Evolutionary conservation across 371 early-diverging fungal species (phyloP), one percentile per base, ranked within the genome.

Genomic region (Apophysomyces sp.): DNA sequence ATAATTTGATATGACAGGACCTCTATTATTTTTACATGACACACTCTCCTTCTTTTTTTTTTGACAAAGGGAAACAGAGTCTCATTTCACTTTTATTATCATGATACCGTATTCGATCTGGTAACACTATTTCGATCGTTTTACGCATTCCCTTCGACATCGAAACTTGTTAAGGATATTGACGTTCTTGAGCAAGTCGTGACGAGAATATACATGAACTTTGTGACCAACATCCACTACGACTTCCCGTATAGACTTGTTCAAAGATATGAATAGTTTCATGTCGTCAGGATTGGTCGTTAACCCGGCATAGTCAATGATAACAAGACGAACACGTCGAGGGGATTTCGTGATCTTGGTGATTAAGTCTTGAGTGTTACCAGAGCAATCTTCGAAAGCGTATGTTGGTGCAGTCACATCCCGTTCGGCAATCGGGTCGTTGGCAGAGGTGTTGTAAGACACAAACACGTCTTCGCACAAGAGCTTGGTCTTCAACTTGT

Each of bases 401-500:
- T 65, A 65, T 57, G 58, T 41, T 62, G 60, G 60, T 44, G 28
- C 62, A 44, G 57, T 62, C 59, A 60, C 62, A 69, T 69, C 65
- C 51, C 65, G 58, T 64, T 69, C 65, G 57, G 59, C 52, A 55
- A 65, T 61, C 52, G 57, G 61, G 44, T 65, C 53, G 57, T 69
- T 62, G 52, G 65, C 62, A 64, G 62, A 69, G 58, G 65, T 65
- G 57, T 65, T 65, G 58, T 52, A 64, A 62, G 69, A 64, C 65
- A 65, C 69, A 65, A 65, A 69, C 57, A 69, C 69, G 44, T 64
- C 69, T 62, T 65, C 65, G 62, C 65, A 69, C 52, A 64, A 68
- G 61, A 68, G 68, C 61, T 68, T 68, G 61, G 59, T 61, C 68
- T 63, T 63, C 64, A 68, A 55, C 56, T 68, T 68, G 68, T 68